These are phyloP conservation scores for Podospora pseudoanserina DNA, from an alignment of 495 filamentous ascomycete genomes.

Conservation along the genomic window DNA sequence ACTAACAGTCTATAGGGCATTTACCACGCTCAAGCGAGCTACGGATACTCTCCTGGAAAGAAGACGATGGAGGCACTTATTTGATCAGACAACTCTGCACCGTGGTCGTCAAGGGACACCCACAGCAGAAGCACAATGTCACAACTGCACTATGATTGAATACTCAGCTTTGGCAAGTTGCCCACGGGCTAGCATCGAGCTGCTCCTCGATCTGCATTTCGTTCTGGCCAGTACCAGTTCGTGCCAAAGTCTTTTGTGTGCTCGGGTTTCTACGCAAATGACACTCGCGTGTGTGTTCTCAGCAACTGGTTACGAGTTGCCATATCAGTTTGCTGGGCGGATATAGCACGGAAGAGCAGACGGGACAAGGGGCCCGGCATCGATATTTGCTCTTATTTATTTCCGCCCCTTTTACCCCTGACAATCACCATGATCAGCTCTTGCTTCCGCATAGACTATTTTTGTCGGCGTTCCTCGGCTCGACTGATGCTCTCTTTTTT, in stretches of 20 bases:
- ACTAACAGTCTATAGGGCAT: neutral
- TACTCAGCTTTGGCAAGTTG: too few species aligned
- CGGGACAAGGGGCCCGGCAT: neutral
- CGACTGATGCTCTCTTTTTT: neutral
- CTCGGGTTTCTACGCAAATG: neutral
- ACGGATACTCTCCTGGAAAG: neutral
- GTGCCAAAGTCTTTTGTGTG: too few species aligned
- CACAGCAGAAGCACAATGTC: too few species aligned
- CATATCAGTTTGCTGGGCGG: neutral
- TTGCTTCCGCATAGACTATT: neutral
- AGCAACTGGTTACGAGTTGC: neutral
- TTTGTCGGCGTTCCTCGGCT: neutral
- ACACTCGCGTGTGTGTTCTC: neutral
- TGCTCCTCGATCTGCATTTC: too few species aligned
- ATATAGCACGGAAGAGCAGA: neutral
- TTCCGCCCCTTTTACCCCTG: neutral
- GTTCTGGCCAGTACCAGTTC: too few species aligned
- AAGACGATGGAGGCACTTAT: too few species aligned
- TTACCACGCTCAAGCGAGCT: neutral
- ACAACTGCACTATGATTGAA: too few species aligned
- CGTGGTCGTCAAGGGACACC: too few species aligned
- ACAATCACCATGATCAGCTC: neutral
- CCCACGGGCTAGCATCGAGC: too few species aligned
- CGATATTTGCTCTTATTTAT: neutral
- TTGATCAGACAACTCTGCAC: too few species aligned